phyloP scores from a whole-genome alignment of 257 asterid species.

The Penstemon barbatus region DNA sequence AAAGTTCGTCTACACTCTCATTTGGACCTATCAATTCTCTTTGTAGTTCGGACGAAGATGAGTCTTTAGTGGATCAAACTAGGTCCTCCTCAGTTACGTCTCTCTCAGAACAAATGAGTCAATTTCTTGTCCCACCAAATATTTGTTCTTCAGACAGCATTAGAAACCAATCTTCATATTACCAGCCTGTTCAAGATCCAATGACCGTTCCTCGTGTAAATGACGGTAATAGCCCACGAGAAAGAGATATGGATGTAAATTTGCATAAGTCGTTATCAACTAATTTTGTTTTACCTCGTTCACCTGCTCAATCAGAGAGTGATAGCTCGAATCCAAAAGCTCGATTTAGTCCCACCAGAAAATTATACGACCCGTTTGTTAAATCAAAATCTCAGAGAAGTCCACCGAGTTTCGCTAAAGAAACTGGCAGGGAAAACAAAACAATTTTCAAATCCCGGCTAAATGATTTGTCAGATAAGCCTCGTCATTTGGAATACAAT shows the following conservation, averaged over 20 bases:
- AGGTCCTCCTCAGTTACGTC: too few species aligned
- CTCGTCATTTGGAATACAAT: too few species aligned
- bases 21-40: conserved; percentile 65
- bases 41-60: conserved; percentile 67
- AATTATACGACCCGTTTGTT: conserved; percentile 62
- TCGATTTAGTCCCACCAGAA: conserved; percentile 48
- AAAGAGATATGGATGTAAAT: not conserved
- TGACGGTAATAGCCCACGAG: conserved; percentile 13
- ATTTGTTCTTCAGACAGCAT: conserved; percentile 14
- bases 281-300: conserved; percentile 60
- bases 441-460: not conserved
- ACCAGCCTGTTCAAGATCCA: conserved; percentile 33
- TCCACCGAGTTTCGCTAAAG: conserved; percentile 41
- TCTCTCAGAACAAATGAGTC: too few species aligned
- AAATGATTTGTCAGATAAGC: conserved; percentile 48
- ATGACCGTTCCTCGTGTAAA: not conserved
- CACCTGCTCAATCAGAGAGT: conserved; percentile 58
- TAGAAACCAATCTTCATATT: too few species aligned
- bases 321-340: conserved; percentile 49
- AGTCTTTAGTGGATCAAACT: conserved; percentile 30
- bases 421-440: conserved; percentile 30
- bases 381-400: conserved; percentile 64
- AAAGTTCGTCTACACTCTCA: conserved; percentile 43
- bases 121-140: not conserved
- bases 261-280: conserved; percentile 70